phyloP scores from a whole-genome alignment of 2,329 filamentous ascomycete species.

The Cordyceps farinosa region DNA sequence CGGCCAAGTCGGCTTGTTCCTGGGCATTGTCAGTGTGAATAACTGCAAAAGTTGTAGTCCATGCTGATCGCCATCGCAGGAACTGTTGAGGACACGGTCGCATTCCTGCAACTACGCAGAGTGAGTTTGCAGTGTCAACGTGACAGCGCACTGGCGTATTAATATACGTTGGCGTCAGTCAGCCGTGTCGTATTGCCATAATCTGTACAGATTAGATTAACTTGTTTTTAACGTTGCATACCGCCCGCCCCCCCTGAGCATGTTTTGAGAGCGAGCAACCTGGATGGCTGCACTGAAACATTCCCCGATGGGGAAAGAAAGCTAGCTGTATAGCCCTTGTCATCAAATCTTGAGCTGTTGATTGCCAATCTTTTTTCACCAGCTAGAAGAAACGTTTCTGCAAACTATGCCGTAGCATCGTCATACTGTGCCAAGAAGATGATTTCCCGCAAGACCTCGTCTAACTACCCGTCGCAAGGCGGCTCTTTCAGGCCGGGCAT shows the following conservation, averaged over 20 bases:
- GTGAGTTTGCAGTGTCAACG: neutral
- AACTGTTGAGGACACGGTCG: neutral
- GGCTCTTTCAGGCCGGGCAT: too few species aligned
- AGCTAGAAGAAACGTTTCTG: neutral
- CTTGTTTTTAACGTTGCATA: slow-evolving; percentile 8
- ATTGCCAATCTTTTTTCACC: neutral
- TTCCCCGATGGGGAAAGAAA: neutral
- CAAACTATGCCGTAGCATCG: too few species aligned
- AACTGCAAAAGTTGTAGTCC: too few species aligned
- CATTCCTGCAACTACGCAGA: neutral
- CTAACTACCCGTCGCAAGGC: too few species aligned
- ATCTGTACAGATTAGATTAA: neutral
- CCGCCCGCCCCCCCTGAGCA: neutral
- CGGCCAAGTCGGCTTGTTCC: too few species aligned
- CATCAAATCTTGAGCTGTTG: neutral
- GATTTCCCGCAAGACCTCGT: too few species aligned
- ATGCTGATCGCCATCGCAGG: too few species aligned
- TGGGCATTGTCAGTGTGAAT: too few species aligned
- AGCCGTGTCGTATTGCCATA: neutral
- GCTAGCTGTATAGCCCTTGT: neutral
- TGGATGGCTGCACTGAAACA: slow-evolving; percentile 9
- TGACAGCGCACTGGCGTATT: neutral
- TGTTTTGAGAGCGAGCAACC: slow-evolving; percentile 5
- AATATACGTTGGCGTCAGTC: neutral
- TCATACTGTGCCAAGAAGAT: too few species aligned